Evolutionary conservation across 495 filamentous ascomycete species (phyloP).

Genomic region (Daldinia vernicosa): DNA sequence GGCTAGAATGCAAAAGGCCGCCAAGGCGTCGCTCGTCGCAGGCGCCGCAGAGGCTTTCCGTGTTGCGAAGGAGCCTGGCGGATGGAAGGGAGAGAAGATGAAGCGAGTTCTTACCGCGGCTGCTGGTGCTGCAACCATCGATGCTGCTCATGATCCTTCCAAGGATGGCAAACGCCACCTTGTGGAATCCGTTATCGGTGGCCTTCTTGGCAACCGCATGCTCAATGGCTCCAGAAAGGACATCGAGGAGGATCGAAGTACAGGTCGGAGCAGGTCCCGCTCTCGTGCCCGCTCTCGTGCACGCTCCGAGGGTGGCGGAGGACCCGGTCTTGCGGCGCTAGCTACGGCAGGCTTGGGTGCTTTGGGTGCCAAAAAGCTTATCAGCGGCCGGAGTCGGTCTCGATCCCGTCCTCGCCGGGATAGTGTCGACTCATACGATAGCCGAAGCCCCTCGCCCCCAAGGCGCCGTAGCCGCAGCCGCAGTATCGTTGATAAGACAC

Average conservation of each 20-base stretch:
- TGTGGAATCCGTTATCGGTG: constrained; percentile 82
- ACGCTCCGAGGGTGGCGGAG: constrained; percentile 56
- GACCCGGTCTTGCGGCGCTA: constrained; percentile 67
- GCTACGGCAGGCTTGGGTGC: constrained; percentile 80
- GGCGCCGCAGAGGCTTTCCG: constrained; percentile 90
- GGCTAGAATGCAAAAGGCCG: constrained; percentile 78
- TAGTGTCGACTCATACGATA: constrained; percentile 62
- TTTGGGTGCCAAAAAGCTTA: constrained; percentile 80
- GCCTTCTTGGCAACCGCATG: constrained; percentile 81
- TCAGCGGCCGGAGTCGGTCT: constrained; percentile 69
- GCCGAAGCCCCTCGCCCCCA: constrained; percentile 51
- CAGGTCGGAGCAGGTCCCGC: constrained; percentile 59
- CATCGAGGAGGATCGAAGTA: constrained; percentile 62
- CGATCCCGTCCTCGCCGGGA: constrained; percentile 53
- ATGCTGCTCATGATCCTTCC: constrained; percentile 78
- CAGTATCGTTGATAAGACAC: constrained; percentile 57
- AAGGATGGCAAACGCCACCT: constrained; percentile 72
- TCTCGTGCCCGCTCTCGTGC: constrained; percentile 63
- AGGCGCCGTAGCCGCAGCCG: constrained; percentile 59
- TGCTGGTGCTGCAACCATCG: constrained; percentile 82
- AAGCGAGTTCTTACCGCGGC: constrained; percentile 89
- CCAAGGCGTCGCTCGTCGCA: constrained; percentile 84
- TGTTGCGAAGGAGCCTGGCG: constrained; percentile 82
- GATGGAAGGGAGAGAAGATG: constrained; percentile 85
- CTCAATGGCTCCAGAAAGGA: constrained; percentile 77